Percentiles rank a stretch among this genome's conserved stretches.
Evolutionary conservation across 139 green algal species (phyloP).

Genomic region (Nannochloris sp.): DNA sequence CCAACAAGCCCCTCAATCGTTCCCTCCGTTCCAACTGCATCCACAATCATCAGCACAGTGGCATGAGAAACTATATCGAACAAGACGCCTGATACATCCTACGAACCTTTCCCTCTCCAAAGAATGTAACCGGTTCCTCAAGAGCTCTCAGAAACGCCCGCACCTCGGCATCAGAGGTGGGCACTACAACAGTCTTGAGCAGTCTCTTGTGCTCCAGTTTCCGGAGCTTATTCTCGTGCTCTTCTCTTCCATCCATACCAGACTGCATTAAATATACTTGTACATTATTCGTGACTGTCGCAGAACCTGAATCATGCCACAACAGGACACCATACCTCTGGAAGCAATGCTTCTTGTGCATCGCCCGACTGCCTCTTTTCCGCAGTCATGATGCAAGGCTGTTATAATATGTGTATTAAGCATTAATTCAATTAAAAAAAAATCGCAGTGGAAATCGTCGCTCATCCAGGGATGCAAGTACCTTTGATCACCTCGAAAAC

Average conservation of each 20-base stretch:
- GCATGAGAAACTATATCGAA: not conserved
- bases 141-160: conserved; percentile 63
- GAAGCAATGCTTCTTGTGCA: conserved; percentile 21
- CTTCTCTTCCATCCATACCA: conserved; percentile 21
- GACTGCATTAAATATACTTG: conserved; percentile 15
- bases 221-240: conserved; percentile 58
- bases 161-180: conserved; percentile 64
- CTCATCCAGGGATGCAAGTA: too few relatives aligned
- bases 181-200: conserved; percentile 57
- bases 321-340: conserved; percentile 6
- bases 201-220: conserved; percentile 66
- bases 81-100: not conserved
- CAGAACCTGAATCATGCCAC: too few relatives aligned
- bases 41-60: not conserved
- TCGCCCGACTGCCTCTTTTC: conserved; percentile 34
- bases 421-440: too few relatives aligned
- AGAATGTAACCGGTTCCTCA: conserved; percentile 88
- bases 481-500: too few relatives aligned
- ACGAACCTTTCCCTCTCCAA: conserved; percentile 63
- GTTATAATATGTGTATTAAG: too few relatives aligned
- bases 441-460: too few relatives aligned
- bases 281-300: not conserved
- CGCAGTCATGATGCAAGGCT: conserved; percentile 1
- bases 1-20: conserved; percentile 71
- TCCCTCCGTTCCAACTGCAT: conserved; percentile 80